These are phyloP conservation scores for Spizellomyces punctatus DNA, from an alignment of 192 early-diverging fungal species.

Conservation along the genomic window DNA sequence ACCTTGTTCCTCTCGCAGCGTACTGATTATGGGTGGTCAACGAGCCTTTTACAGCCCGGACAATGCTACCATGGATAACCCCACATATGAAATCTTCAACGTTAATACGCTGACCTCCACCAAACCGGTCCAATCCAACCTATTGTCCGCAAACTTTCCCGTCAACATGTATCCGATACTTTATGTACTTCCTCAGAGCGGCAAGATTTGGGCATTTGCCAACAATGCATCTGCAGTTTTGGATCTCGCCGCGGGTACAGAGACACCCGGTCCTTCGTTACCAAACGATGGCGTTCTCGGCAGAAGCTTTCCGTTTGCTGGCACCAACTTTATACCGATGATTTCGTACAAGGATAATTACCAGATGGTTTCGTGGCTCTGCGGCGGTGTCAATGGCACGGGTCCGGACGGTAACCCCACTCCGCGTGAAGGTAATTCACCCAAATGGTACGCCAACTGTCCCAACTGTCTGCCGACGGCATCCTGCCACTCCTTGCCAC, in stretches of 20 bases:
- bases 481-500: conserved; percentile 27
- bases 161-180: conserved; percentile 35
- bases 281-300: conserved; percentile 14
- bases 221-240: conserved; percentile 19
- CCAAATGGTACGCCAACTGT: conserved; percentile 31
- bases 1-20: background rate
- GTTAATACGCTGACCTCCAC: conserved; percentile 9
- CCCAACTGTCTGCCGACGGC: conserved; percentile 20
- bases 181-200: conserved; percentile 25
- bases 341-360: conserved; percentile 26
- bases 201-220: conserved; percentile 23
- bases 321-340: conserved; percentile 37
- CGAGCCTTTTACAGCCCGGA: conserved; percentile 19
- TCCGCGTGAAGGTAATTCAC: conserved; percentile 4
- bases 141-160: conserved; percentile 9
- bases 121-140: background rate
- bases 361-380: conserved; percentile 37
- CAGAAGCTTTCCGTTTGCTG: conserved; percentile 31
- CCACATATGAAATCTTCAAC: conserved; percentile 32
- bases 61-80: conserved; percentile 17
- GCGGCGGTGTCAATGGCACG: conserved; percentile 40
- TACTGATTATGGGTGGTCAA: conserved; percentile 31
- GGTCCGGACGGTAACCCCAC: conserved; percentile 7
- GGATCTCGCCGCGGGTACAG: conserved; percentile 4
- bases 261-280: conserved; percentile 5